Evolutionary conservation across 192 early-diverging fungal species (phyloP).

Genomic region (Allomyces macrogynus): DNA sequence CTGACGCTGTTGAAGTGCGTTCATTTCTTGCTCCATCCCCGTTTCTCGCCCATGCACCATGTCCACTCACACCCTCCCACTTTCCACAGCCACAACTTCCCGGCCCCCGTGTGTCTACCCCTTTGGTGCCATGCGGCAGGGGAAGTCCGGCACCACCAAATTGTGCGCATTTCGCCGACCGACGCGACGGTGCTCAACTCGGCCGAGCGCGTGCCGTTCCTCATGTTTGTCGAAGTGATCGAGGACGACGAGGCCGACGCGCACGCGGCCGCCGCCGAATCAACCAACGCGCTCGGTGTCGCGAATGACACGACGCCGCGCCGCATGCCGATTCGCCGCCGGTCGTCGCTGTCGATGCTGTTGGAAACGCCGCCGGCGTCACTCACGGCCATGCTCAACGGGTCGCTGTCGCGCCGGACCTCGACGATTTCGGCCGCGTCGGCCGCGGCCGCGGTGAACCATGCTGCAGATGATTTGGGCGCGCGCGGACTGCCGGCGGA

Average conservation of each 20-base stretch:
- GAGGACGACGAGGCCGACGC: slow-evolving; percentile 29
- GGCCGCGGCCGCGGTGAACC: neutral
- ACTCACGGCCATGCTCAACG: too few species aligned
- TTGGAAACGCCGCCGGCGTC: neutral
- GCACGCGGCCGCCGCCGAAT: too few species aligned
- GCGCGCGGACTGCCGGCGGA: neutral
- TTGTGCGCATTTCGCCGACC: slow-evolving; percentile 68
- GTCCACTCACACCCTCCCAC: too few species aligned
- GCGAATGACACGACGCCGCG: too few species aligned
- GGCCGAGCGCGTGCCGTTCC: slow-evolving; percentile 81
- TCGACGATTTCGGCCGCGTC: too few species aligned
- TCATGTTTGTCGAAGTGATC: slow-evolving; percentile 73
- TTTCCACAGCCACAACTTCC: slow-evolving; percentile 50
- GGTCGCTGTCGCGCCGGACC: neutral
- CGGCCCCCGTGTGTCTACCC: slow-evolving; percentile 82
- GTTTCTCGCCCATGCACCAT: too few species aligned
- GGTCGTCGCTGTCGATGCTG: neutral
- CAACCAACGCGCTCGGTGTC: too few species aligned
- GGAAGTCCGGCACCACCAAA: slow-evolving; percentile 53
- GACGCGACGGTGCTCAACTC: slow-evolving; percentile 93
- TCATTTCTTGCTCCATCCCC: too few species aligned
- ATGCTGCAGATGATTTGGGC: neutral
- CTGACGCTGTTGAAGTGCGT: slow-evolving; percentile 57
- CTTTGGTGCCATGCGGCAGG: slow-evolving; percentile 60
- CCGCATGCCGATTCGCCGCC: neutral